Conservation (phyloP, 495 filamentous ascomycete species). For the Xylaria cubensis region DNA sequence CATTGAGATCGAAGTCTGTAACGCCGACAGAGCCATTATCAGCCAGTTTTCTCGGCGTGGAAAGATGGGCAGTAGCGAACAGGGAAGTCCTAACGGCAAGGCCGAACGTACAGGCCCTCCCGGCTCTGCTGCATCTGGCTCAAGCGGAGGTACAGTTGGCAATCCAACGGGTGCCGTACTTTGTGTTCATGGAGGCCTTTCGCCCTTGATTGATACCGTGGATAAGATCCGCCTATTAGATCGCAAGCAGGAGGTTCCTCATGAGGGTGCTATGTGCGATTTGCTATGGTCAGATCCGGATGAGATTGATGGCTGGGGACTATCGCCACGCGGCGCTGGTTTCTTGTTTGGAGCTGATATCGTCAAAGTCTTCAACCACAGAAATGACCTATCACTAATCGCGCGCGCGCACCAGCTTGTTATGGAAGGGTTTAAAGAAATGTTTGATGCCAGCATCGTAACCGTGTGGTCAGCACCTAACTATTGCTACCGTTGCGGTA, state of each 20-base stretch:
- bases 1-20: constrained; percentile 89
- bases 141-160: constrained; percentile 66
- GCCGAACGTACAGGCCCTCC: constrained; percentile 69
- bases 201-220: constrained; percentile 88
- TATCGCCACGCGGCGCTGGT: constrained; percentile 92
- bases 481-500: constrained; percentile 98
- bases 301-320: constrained; percentile 97
- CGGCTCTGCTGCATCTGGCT: constrained; percentile 76
- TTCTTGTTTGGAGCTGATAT: constrained; percentile 98
- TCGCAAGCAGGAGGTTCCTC: constrained; percentile 96
- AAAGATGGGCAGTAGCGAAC: constrained; percentile 28
- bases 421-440: constrained; percentile 99
- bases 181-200: constrained; percentile 94
- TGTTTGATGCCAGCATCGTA: constrained; percentile 94
- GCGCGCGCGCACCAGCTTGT: constrained; percentile 96
- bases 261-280: constrained; percentile 99
- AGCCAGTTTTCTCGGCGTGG: constrained; percentile 60
- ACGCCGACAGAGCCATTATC: constrained; percentile 78
- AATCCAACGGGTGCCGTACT: constrained; percentile 82
- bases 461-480: constrained; percentile 98
- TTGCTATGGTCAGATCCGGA: constrained; percentile 97
- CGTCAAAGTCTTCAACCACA: constrained; percentile 92
- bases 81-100: constrained; percentile 49
- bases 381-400: constrained; percentile 88
- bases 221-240: constrained; percentile 96